Base-by-base conservation (phyloP, 2,329 filamentous ascomycete species). In the Trichoderma sp. region DNA sequence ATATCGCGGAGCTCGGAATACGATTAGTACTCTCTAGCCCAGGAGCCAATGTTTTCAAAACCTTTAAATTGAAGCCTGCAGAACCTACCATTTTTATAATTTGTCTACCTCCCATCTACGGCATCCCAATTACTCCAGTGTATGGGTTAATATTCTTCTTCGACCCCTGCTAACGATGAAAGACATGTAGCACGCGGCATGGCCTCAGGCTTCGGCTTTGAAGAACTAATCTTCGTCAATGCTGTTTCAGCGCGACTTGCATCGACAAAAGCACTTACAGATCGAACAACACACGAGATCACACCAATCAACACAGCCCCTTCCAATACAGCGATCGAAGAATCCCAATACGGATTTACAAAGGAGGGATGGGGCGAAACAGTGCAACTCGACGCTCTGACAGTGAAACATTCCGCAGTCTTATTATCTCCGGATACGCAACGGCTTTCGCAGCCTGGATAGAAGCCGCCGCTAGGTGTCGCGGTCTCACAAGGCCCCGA, bases 331-430 rank as follows among this genome's bases (percentile, higher is more conserved):
- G 76, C 76, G 8, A 74, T 10, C 59, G 74, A n/a, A 71, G 70
- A 10, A 69, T 67, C 1, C 1, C 61, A 53, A 1, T 76, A 72
- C 19, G 65, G 43, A 47, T 27, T 71, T 11, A 71, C 73, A 2
- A 33, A 70, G 2, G 82, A 83, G 37, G 85, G 83, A 6, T 87
- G 81, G 78, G 85, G 87, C 69, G 78, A 82, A 65, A 84, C 81
- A 1, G 71, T 90, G 13, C 87, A 89, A 74, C 84, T 88, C 72
- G 89, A 89, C 73, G 80, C 83, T 1, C 77, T 90, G 2, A 87
- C 86, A 2, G 89, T 86, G 0, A 80, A 83, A 7, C 78, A 89
- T 1, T 77, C 90, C 7, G 85, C 81, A 0, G 71, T 88, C 3
- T 75, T 88, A 2, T 78, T 90, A 21, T 55, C 71, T 14, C 65